Evolutionary conservation across 2,329 filamentous ascomycete genomes (phyloP).

Genomic region (Venturia carpophila): DNA sequence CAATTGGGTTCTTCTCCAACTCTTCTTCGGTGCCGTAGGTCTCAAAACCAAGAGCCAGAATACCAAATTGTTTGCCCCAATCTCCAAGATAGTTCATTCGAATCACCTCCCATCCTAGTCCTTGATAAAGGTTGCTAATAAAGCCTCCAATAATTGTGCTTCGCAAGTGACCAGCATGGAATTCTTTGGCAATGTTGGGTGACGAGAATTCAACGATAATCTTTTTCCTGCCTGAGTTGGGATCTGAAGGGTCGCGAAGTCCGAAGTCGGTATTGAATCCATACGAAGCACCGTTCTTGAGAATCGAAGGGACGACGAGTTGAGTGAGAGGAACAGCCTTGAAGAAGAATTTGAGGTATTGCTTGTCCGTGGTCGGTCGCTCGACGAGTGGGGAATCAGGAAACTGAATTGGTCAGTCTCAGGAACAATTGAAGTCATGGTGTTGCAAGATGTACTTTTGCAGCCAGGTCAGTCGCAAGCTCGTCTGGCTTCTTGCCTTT

Average conservation of each 20-base stretch:
- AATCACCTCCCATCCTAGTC: constrained; percentile 61
- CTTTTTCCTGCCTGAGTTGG: constrained; percentile 54
- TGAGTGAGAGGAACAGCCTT: constrained; percentile 58
- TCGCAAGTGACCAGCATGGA: constrained; percentile 66
- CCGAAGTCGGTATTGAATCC: constrained; percentile 56
- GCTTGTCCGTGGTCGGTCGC: constrained; percentile 58
- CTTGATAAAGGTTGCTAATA: constrained; percentile 60
- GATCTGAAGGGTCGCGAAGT: constrained; percentile 53
- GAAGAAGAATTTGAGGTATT: constrained; percentile 75
- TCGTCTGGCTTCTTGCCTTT: constrained; percentile 56
- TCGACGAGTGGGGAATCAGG: constrained; percentile 66
- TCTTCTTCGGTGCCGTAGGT: constrained; percentile 67
- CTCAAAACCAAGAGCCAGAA: constrained; percentile 66
- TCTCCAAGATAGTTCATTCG: constrained; percentile 71
- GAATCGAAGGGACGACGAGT: constrained; percentile 62
- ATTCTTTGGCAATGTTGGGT: constrained; percentile 79
- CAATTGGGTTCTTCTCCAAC: constrained; percentile 65
- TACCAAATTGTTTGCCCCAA: constrained; percentile 68
- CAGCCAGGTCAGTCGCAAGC: constrained; percentile 47
- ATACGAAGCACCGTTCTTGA: constrained; percentile 52
- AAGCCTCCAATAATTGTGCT: constrained; percentile 72
- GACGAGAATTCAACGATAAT: constrained; percentile 76
- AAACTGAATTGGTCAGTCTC: constrained; percentile 45
- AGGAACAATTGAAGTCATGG: not conserved
- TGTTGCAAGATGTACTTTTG: constrained; percentile 30